Conservation (phyloP, 2,329 filamentous ascomycete species). For the Fusarium continuum region DNA sequence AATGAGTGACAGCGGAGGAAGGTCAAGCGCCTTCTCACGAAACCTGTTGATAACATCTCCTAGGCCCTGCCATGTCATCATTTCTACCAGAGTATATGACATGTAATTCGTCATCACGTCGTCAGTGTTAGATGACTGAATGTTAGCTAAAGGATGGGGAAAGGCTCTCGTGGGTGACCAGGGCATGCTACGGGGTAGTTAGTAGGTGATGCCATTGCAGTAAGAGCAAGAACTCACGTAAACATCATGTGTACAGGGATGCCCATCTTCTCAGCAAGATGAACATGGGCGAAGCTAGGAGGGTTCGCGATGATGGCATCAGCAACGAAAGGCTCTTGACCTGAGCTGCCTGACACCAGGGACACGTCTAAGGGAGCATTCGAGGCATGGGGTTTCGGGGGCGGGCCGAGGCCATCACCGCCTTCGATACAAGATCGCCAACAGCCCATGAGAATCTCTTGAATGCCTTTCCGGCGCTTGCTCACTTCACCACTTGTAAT, state of each 20-base stretch:
- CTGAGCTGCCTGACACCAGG: constrained; percentile 52
- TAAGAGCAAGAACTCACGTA: constrained; percentile 67
- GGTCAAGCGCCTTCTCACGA: constrained; percentile 74
- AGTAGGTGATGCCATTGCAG: constrained; percentile 39
- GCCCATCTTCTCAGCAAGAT: constrained; percentile 78
- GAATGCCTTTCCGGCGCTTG: constrained; percentile 77
- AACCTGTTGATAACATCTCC: constrained; percentile 93
- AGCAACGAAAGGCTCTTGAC: constrained; percentile 76
- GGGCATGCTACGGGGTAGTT: constrained; percentile 76
- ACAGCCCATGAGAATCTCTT: constrained; percentile 82
- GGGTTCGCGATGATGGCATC: constrained; percentile 84
- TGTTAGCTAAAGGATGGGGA: constrained; percentile 85
- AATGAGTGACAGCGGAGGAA: constrained; percentile 81
- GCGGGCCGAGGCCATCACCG: constrained; percentile 70
- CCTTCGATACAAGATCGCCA: constrained; percentile 88
- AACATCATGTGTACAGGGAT: constrained; percentile 88
- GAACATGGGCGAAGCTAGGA: constrained; percentile 79
- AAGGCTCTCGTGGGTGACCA: constrained; percentile 89
- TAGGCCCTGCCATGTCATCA: constrained; percentile 92
- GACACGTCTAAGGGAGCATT: constrained; percentile 58
- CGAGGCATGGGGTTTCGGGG: constrained; percentile 55
- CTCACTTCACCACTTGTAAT: constrained; percentile 80
- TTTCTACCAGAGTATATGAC: constrained; percentile 84
- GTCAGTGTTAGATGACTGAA: constrained; percentile 79
- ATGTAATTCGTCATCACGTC: constrained; percentile 82